A percentile compares a stretch with the other conserved stretches of the same genome.
Conservation (phyloP, 257 asterid species). For the Hygrophila difformis region DNA sequence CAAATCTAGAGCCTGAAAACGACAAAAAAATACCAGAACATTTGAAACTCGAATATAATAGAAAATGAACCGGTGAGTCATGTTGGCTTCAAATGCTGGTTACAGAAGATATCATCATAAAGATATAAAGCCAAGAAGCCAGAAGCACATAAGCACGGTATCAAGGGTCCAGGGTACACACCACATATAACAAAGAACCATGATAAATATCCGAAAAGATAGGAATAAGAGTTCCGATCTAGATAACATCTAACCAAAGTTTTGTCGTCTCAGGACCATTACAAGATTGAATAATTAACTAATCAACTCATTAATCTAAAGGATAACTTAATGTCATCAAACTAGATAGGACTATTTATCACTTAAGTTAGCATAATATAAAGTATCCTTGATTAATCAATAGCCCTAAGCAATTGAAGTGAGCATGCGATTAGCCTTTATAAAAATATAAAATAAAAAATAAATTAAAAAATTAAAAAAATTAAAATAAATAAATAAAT, state of each 20-base stretch:
- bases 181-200: too few relatives aligned
- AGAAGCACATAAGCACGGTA: slow-evolving; percentile 1
- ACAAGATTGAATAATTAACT: too few relatives aligned
- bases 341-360: background rate
- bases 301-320: too few relatives aligned
- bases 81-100: slow-evolving; percentile 1
- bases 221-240: too few relatives aligned
- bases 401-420: too few relatives aligned
- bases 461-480: background rate
- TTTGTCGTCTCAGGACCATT: too few relatives aligned
- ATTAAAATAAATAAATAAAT: too few relatives aligned
- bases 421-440: too few relatives aligned
- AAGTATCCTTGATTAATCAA: too few relatives aligned
- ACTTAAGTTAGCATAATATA: background rate
- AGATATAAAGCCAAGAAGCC: background rate
- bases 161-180: background rate
- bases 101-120: background rate
- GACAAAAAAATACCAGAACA: slow-evolving; percentile 11
- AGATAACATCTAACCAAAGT: too few relatives aligned
- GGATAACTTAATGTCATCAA: too few relatives aligned
- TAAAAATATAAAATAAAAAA: background rate
- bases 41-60: slow-evolving; percentile 8
- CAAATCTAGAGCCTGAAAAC: slow-evolving; percentile 87
- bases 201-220: too few relatives aligned
- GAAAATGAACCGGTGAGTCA: slow-evolving; percentile 4